A percentile compares a stretch with the other conserved stretches of the same genome.
Evolutionary conservation across 2,329 filamentous ascomycete species (phyloP).

Genomic region (Knoxdaviesia proteae): DNA sequence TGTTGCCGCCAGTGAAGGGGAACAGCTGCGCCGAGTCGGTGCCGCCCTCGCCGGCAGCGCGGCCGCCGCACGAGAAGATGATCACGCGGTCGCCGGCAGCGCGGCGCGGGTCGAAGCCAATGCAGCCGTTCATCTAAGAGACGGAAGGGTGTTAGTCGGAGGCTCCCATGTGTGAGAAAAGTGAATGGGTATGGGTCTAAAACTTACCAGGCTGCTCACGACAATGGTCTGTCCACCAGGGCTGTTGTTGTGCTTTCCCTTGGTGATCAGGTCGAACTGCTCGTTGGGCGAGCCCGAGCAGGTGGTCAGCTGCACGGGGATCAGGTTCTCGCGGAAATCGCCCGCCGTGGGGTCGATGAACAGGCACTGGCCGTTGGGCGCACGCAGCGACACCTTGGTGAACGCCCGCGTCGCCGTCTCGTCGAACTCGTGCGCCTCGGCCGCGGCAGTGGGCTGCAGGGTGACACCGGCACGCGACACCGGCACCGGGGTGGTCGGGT

Average conservation of each 20-base stretch:
- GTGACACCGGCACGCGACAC: slow-evolving; percentile 28
- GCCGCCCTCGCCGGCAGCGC: slow-evolving; percentile 24
- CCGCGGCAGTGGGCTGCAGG: slow-evolving; percentile 26
- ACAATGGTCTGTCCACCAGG: slow-evolving; percentile 19
- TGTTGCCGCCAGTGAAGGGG: slow-evolving; percentile 19
- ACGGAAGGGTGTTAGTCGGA: background rate
- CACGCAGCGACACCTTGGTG: slow-evolving; percentile 21
- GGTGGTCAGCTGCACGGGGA: slow-evolving; percentile 22
- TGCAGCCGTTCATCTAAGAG: slow-evolving; percentile 22
- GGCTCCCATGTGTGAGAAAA: no score
- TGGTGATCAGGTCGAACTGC: slow-evolving; percentile 28
- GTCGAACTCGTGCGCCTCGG: slow-evolving; percentile 25
- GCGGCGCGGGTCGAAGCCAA: slow-evolving; percentile 26
- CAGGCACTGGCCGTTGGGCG: slow-evolving; percentile 27
- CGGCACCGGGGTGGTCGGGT: slow-evolving; percentile 21
- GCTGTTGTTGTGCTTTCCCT: slow-evolving; percentile 26
- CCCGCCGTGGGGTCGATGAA: slow-evolving; percentile 29
- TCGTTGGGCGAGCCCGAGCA: slow-evolving; percentile 24
- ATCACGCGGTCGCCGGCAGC: slow-evolving; percentile 22
- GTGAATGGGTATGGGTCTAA: background rate
- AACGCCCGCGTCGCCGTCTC: slow-evolving; percentile 24
- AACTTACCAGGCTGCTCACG: slow-evolving; percentile 19
- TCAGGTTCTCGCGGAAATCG: slow-evolving; percentile 32
- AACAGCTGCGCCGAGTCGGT: slow-evolving; percentile 28
- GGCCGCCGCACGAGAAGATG: slow-evolving; percentile 30